Evolutionary conservation across 306 rosid genomes (phyloP), one percentile per base, ranked within the genome.

Genomic region (Mucuna pruriens): DNA sequence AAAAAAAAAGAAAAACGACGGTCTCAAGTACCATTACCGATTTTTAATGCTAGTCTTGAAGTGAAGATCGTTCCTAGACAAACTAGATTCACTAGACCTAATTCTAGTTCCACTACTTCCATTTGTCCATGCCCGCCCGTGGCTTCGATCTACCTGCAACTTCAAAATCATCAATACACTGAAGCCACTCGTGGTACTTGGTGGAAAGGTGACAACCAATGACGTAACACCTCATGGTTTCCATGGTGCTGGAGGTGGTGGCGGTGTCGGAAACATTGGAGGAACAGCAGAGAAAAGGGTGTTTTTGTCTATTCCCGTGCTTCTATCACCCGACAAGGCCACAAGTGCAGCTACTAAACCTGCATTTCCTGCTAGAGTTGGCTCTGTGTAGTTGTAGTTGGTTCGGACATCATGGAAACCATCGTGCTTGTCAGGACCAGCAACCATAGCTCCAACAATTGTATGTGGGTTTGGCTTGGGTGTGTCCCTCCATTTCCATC

Each of bases 171-270:
- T 74, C 38, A 52, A 81, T 75, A 64, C 81, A 80, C 76, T 75
- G 74, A 84, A 61, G 84, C 76, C 86, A 55, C 81, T 51, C 68
- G 67, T 77, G 84, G 85, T 23, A 74, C 81, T 68, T 26, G 45
- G 68, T 49, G 19, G 60, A 63, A 36, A 54, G 70, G 15, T 44
- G 73, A 78, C 12, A 33, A 66, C 19, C 34, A 49, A 46, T 40
- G 23, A 34, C 20, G 34, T 9, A 44, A 51, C 68, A 74, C 31
- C 76, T 92, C 83, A 92, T 8, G 97, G 97, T 71, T 84, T 92
- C 97, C 97, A 92, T 34, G 97, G 97, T 17, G 97, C 92, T 17
- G 97, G 97, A 69, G 97, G 97, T 0, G 97, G 97, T 17, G 97
- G 97, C 4, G 97, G 94, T 40, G 95, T 90, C 6, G 97, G 95